A percentile compares a stretch with the other conserved stretches of the same genome.
Evolutionary conservation across 257 asterid species (phyloP).

Genomic region (Fraxinus excelsior): DNA sequence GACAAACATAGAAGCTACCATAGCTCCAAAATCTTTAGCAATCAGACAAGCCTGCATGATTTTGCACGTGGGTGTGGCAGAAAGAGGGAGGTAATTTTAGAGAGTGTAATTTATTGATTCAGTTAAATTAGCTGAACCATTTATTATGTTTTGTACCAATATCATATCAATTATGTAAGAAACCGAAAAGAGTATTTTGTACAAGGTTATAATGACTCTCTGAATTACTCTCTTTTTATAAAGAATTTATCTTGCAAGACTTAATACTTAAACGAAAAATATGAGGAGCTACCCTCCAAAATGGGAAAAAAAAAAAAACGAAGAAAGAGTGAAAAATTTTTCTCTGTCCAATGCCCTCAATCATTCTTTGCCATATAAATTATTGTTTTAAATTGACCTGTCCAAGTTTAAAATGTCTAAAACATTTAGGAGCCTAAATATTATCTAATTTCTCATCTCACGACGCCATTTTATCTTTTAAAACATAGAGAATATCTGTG

Average conservation of each 20-base stretch:
- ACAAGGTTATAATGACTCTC: too few species aligned
- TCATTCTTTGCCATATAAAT: neutral
- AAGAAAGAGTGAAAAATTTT: too few species aligned
- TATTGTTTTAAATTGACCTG: neutral
- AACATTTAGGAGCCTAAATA: neutral
- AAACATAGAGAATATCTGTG: neutral
- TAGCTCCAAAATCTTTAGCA: conserved; percentile 76
- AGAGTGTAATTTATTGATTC: neutral
- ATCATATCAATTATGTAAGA: too few species aligned
- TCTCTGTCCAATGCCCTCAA: neutral
- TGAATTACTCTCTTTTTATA: neutral
- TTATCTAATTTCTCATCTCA: neutral
- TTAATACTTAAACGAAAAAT: neutral
- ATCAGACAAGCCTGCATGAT: conserved; percentile 59
- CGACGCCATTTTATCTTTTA: neutral
- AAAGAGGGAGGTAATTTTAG: neutral
- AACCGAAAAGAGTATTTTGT: too few species aligned
- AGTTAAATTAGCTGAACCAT: too few species aligned
- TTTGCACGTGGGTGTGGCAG: neutral
- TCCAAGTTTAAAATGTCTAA: neutral
- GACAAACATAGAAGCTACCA: conserved; percentile 43
- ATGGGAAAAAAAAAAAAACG: neutral
- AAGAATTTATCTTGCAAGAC: too few species aligned
- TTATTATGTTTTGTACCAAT: too few species aligned
- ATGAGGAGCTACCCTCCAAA: neutral